Percentiles rank a stretch among this genome's conserved stretches.
Conservation (phyloP, 805 yeast species). For the Candida mattraensis region DNA sequence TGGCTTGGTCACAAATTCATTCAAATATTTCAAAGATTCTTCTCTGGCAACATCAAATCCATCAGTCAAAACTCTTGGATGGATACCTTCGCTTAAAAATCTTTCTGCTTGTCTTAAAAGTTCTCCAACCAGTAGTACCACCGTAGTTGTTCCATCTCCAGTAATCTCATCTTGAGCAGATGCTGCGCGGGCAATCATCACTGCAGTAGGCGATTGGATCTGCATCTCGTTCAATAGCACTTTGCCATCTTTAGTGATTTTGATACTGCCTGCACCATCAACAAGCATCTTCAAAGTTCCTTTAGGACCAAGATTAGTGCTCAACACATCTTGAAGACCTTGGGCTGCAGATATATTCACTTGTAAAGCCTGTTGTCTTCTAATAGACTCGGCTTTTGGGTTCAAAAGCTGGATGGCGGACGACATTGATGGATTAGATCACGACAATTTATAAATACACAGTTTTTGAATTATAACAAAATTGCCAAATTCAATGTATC, state of each 20-base stretch:
- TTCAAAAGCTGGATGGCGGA: conserved; percentile 82
- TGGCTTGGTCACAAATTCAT: conserved; percentile 55
- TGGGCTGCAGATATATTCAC: conserved; percentile 96
- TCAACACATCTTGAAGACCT: conserved; percentile 89
- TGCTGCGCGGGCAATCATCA: conserved; percentile 94
- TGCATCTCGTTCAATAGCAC: conserved; percentile 95
- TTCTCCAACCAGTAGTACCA: conserved; percentile 91
- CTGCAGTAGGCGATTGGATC: conserved; percentile 88
- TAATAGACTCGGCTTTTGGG: conserved; percentile 96
- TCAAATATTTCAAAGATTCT: conserved; percentile 68
- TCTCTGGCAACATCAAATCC: conserved; percentile 91
- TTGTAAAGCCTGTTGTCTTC: conserved; percentile 92
- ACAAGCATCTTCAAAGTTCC: conserved; percentile 96
- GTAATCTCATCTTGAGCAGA: conserved; percentile 98
- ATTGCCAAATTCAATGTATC: no score
- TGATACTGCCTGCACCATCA: conserved; percentile 94
- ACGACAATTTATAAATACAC: neutral
- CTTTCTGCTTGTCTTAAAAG: conserved; percentile 92
- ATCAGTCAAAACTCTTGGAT: conserved; percentile 91
- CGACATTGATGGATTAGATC: conserved; percentile 36
- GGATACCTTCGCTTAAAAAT: conserved; percentile 89
- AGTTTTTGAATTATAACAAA: no score
- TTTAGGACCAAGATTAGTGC: conserved; percentile 93
- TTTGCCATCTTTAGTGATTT: conserved; percentile 95
- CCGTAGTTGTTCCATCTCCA: conserved; percentile 99